phyloP scores from a whole-genome alignment of 2,329 filamentous ascomycete genomes.

The Aspergillus aculeatus region DNA sequence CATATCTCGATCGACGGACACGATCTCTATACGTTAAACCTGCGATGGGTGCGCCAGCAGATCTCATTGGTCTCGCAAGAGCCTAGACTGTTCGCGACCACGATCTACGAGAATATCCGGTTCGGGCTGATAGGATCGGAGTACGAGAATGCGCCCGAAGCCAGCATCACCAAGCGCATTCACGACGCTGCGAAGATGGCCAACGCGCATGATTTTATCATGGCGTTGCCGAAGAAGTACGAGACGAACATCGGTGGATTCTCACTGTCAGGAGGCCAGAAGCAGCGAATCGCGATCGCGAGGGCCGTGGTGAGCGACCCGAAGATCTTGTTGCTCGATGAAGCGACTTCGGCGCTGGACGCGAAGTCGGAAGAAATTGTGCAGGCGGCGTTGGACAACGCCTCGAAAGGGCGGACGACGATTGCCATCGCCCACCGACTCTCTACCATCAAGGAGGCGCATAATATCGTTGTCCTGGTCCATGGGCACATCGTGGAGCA shows the following conservation, averaged over 20 bases:
- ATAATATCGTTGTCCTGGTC: slow-evolving; percentile 69
- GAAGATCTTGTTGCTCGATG: slow-evolving; percentile 79
- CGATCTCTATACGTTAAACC: slow-evolving; percentile 71
- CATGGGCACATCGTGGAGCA: slow-evolving; percentile 80
- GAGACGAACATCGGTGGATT: slow-evolving; percentile 17
- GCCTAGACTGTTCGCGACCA: slow-evolving; percentile 76
- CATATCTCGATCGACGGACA: slow-evolving; percentile 64
- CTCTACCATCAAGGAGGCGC: slow-evolving; percentile 41
- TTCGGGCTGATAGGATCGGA: slow-evolving; percentile 61
- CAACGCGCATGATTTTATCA: slow-evolving; percentile 78
- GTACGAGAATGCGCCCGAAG: slow-evolving; percentile 60
- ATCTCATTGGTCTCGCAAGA: slow-evolving; percentile 86
- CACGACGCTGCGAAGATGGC: slow-evolving; percentile 25
- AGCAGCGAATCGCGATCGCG: slow-evolving; percentile 84
- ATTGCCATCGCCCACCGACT: slow-evolving; percentile 45
- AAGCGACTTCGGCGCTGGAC: slow-evolving; percentile 83
- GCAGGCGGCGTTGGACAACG: slow-evolving; percentile 74
- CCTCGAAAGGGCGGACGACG: slow-evolving; percentile 54
- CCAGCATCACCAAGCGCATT: slow-evolving; percentile 40
- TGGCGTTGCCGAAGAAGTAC: slow-evolving; percentile 62
- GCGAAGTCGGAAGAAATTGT: slow-evolving; percentile 83
- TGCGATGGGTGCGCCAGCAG: slow-evolving; percentile 53
- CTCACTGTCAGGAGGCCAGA: slow-evolving; percentile 44
- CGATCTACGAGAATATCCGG: slow-evolving; percentile 77
- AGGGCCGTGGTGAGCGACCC: slow-evolving; percentile 76